Base-by-base conservation (phyloP, 768 basidiomycete species). In the Exsudoporus frostii region DNA sequence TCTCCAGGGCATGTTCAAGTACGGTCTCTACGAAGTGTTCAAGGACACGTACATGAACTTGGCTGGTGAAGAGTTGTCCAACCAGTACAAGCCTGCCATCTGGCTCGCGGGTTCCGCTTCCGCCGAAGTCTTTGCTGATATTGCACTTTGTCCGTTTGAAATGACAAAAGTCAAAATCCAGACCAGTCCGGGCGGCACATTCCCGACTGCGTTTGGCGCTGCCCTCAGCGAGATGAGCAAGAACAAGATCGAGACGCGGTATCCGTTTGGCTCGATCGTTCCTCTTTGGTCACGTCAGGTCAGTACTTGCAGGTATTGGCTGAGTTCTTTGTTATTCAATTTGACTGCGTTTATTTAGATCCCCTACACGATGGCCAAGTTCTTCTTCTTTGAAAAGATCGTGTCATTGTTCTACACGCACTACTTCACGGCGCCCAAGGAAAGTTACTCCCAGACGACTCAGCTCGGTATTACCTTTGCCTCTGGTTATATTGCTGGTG, bases 341-440 rank as follows among this genome's bases (percentile, higher is more conserved):
- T 30, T 9, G 5, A 29, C 15, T 27, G 17, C 14, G 24, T 20
- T n/a, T 9, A 20, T 42, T 29, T 56, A 96, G 88, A 93, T 96
- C 65, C 94, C 94, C 49, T 97, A 97, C 80, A 97, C 94, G 65
- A 95, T 97, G 93, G 93, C 93, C 79, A 97, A 97, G 76, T 97
- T 97, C 84, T 92, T 83, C 83, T 92, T 91, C 82, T 95, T 86
- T 71, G 92, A 94, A 72, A 85, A 86, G 79, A 88, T 89, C 63
- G 90, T 88, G 69, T 79, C 84, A 65, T 70, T 89, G 62, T 94
- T 95, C 79, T 92, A 92, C 74, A 91, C 88, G 59, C 83, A 89
- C 67, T 88, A 92, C 71, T 87, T 94, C 75, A 80, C 86, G 39
- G 74, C 78, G 54, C 87, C 89, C 63, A 92, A 91, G 73, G 82